Evolutionary conservation across 805 yeast species (phyloP).

Genomic region (Pichia pseudocactophila): DNA sequence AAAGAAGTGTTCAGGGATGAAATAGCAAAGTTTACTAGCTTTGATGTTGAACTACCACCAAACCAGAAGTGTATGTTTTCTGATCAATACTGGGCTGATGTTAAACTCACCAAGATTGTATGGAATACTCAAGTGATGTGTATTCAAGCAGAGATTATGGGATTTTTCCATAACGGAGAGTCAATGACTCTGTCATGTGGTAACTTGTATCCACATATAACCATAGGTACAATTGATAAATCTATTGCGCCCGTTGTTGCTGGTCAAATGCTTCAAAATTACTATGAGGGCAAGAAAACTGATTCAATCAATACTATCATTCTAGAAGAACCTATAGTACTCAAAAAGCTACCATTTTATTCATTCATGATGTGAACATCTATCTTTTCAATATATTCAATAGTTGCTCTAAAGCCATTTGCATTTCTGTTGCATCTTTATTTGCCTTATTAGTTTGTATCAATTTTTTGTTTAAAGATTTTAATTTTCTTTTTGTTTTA

Average conservation of each 20-base stretch:
- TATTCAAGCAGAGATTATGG: conserved; percentile 35
- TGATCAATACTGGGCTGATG: conserved; percentile 24
- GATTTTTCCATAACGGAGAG: conserved; percentile 8
- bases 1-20: not conserved
- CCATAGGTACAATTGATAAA: conserved; percentile 51
- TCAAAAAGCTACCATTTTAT: conserved; percentile 16
- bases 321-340: conserved; percentile 7
- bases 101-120: conserved; percentile 37
- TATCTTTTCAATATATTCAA: not conserved
- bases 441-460: not conserved
- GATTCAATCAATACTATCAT: conserved; percentile 9
- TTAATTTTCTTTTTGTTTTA: not conserved
- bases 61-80: conserved; percentile 13
- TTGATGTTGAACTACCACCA: not conserved
- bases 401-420: not conserved
- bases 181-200: conserved; percentile 20
- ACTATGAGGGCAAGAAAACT: conserved; percentile 16
- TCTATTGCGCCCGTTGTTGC: conserved; percentile 44
- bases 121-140: conserved; percentile 49
- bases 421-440: not conserved
- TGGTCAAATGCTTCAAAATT: conserved; percentile 28
- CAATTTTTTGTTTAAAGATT: not conserved
- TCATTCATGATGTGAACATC: conserved; percentile 7
- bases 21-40: not conserved
- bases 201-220: conserved; percentile 55